phyloP scores from a whole-genome alignment of 2,329 filamentous ascomycete species.

The Xylariaceae sp. region DNA sequence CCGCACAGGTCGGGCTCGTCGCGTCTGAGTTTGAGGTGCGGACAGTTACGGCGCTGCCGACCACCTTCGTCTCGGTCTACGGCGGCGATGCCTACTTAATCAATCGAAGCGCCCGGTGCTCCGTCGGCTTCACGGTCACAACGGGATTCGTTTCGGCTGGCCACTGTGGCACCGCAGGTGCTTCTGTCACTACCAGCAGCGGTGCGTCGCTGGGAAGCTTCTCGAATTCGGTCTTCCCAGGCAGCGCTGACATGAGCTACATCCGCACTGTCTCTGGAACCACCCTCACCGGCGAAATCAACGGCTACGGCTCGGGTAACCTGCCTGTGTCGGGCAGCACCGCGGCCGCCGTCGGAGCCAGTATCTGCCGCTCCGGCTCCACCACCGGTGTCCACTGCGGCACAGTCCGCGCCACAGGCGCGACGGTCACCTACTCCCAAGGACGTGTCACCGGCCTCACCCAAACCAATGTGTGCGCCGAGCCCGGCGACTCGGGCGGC shows the following conservation, averaged over 20 bases:
- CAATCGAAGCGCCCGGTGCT: constrained; percentile 44
- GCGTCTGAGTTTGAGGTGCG: constrained; percentile 47
- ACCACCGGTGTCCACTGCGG: constrained; percentile 50
- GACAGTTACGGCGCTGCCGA: constrained; percentile 44
- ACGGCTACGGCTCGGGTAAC: constrained; percentile 45
- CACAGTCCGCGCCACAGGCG: constrained; percentile 44
- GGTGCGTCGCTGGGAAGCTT: constrained; percentile 46
- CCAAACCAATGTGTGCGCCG: constrained; percentile 49
- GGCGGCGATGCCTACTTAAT: constrained; percentile 50
- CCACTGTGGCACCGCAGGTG: constrained; percentile 47
- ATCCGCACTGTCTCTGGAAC: constrained; percentile 44
- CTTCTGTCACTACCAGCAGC: constrained; percentile 41
- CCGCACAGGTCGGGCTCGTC: constrained; percentile 46
- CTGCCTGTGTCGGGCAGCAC: constrained; percentile 48
- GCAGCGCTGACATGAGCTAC: constrained; percentile 48
- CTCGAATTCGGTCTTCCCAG: constrained; percentile 48
- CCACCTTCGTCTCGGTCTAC: constrained; percentile 40
- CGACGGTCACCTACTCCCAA: constrained; percentile 48
- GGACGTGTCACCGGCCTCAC: constrained; percentile 50
- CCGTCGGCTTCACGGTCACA: constrained; percentile 49
- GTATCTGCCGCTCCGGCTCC: constrained; percentile 51
- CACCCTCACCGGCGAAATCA: constrained; percentile 42
- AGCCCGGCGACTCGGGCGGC: constrained; percentile 51
- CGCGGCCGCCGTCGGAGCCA: constrained; percentile 43
- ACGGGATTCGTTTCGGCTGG: constrained; percentile 50